Conservation (phyloP, 371 early-diverging fungal genomes). For the Cokeromyces recurvatus region DNA sequence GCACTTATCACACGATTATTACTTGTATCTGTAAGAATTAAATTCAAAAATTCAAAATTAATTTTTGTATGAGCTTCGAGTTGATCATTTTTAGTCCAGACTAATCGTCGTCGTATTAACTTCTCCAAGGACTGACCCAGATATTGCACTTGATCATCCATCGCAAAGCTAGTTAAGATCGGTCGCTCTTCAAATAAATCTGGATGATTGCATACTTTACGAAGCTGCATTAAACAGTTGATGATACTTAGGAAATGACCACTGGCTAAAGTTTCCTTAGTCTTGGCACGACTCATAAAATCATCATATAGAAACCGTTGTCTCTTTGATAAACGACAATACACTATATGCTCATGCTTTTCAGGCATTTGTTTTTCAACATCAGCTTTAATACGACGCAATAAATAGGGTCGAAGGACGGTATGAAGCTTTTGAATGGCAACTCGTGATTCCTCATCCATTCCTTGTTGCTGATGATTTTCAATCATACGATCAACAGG, state of each 20-base stretch:
- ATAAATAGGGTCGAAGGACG: conserved; percentile 82
- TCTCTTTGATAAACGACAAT: conserved; percentile 72
- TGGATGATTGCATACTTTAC: conserved; percentile 97
- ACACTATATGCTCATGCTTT: conserved; percentile 79
- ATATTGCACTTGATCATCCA: conserved; percentile 48
- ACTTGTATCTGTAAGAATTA: conserved; percentile 28
- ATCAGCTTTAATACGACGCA: conserved; percentile 80
- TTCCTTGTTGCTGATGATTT: conserved; percentile 20
- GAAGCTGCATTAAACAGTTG: conserved; percentile 92
- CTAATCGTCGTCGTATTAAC: conserved; percentile 29
- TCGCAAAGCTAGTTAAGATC: conserved; percentile 73
- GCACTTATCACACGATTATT: conserved; percentile 14
- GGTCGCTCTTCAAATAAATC: conserved; percentile 92
- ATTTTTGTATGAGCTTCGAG: neutral
- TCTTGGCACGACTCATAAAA: conserved; percentile 82
- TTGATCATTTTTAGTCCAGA: neutral
- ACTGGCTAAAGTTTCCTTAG: conserved; percentile 67
- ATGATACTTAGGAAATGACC: conserved; percentile 83
- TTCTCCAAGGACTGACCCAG: conserved; percentile 39
- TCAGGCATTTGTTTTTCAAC: conserved; percentile 86
- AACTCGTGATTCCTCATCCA: conserved; percentile 54
- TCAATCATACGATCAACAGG: conserved; percentile 80
- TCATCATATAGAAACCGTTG: conserved; percentile 87
- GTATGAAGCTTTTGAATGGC: conserved; percentile 72
- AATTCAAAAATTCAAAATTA: conserved; percentile 45